Conservation (phyloP, 345 rosid genomes). For the Capsella bursapastoris region DNA sequence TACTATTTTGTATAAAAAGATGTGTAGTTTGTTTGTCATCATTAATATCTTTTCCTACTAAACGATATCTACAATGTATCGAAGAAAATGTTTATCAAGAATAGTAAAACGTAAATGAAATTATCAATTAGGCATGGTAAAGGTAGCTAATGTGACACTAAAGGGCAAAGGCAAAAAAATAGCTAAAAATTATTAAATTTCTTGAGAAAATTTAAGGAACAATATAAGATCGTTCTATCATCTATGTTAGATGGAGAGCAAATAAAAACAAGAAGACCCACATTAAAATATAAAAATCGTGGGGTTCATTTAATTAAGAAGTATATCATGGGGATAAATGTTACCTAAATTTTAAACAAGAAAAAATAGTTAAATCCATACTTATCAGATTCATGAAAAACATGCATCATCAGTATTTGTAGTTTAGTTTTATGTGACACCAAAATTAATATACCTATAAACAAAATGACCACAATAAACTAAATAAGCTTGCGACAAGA, state of each 20-base stretch:
- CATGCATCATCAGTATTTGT: background rate
- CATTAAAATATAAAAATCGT: background rate
- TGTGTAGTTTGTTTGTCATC: background rate
- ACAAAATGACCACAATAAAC: background rate
- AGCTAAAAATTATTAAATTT: background rate
- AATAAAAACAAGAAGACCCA: background rate
- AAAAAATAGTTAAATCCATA: background rate
- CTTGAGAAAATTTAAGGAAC: background rate
- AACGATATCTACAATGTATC: background rate
- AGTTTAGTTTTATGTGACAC: background rate
- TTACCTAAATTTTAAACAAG: background rate
- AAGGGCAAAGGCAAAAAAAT: background rate
- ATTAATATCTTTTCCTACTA: background rate
- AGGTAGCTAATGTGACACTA: background rate
- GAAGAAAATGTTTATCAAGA: background rate
- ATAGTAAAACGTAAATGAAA: background rate
- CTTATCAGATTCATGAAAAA: background rate
- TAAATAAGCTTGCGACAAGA: constrained; percentile 7
- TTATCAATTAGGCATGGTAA: constrained; percentile 4
- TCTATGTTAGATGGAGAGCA: background rate
- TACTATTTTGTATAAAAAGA: background rate
- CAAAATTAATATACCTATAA: background rate
- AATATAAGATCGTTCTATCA: background rate
- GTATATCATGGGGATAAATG: constrained; percentile 20
- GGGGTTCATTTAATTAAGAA: constrained; percentile 5